Base-by-base conservation (phyloP, 1,284 basidiomycete species). In the Volvariella surrecta region DNA sequence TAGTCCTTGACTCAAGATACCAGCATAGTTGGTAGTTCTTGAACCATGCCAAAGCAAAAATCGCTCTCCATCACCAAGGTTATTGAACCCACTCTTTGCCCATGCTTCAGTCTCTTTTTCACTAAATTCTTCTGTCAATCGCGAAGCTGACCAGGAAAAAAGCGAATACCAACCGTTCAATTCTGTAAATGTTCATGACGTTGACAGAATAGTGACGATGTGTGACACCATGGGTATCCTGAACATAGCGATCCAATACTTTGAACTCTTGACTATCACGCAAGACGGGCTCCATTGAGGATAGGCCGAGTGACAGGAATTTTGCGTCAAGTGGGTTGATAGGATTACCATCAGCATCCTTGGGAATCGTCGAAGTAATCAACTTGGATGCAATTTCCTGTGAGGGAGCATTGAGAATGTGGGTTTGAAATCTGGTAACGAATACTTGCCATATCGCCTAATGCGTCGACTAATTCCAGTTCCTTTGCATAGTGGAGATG, bases 31-130 rank as follows among this genome's bases (percentile, higher is more conserved):
- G 18, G 79, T 79, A 4, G 75, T 71, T 28, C 78, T 59, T 20
- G 75, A 79, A 15, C 80, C 79, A 49, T 83, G 80, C 80, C 79
- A 83, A 35, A 83, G 61, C 21, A 83, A 61, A 46, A 80, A 57
- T 2, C 78, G 64, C 43, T 82, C 71, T 11, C 76, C 76, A 31
- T 69, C 65, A 4, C 46, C 54, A 17, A 76, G 52, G 13, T 61
- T 58, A 43, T 71, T 62, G 45, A 63, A 72, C 2, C 74, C 71
- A 38, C 63, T 68, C n/a, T 68, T 58, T 24, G 60, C 60, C 68
- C 73, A 83, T 3, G 72, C 71, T 19, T 68, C 61, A 3, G 66
- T 69, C 58, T 82, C 79, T 16, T 54, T 54, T 32, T 68, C 60
- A 43, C 76, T 74, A 39, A 40, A 18, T 4, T 30, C 3, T 28